phyloP scores from a whole-genome alignment of 805 yeast genomes.

The Pichia sporocuriosa region DNA sequence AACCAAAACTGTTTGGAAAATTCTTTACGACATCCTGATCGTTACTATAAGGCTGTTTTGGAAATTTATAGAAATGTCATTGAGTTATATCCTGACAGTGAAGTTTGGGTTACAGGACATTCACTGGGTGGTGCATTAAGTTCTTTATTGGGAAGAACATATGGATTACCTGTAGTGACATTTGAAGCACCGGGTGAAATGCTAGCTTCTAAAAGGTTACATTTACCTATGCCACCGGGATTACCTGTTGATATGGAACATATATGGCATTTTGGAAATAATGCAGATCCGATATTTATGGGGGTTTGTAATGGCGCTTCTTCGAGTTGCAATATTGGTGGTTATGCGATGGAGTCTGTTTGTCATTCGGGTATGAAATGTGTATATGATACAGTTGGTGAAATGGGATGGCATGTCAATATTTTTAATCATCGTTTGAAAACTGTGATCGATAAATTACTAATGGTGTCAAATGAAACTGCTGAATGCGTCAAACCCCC shows the following conservation, averaged over 20 bases:
- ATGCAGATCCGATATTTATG: constrained; percentile 94
- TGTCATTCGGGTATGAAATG: constrained; percentile 91
- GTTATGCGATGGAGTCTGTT: constrained; percentile 94
- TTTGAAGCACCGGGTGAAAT: constrained; percentile 92
- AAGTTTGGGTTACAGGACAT: constrained; percentile 91
- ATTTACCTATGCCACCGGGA: constrained; percentile 91
- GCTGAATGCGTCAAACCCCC: constrained; percentile 70
- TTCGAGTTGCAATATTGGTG: constrained; percentile 81
- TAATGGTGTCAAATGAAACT: constrained; percentile 65
- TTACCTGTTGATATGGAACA: constrained; percentile 69
- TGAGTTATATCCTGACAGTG: constrained; percentile 55
- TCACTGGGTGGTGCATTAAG: constrained; percentile 89
- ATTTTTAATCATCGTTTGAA: constrained; percentile 85
- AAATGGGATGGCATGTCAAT: constrained; percentile 86
- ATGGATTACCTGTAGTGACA: constrained; percentile 82
- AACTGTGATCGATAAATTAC: constrained; percentile 78
- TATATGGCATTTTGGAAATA: constrained; percentile 93
- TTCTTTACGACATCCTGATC: constrained; percentile 65
- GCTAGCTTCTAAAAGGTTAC: constrained; percentile 75
- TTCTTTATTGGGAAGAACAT: constrained; percentile 77
- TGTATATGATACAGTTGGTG: constrained; percentile 82
- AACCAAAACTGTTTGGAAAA: constrained; percentile 79
- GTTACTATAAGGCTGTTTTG: constrained; percentile 74
- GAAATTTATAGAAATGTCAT: constrained; percentile 73
- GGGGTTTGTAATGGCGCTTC: constrained; percentile 96